phyloP scores from a whole-genome alignment of 257 asterid genomes.

The Petrea volubilis region DNA sequence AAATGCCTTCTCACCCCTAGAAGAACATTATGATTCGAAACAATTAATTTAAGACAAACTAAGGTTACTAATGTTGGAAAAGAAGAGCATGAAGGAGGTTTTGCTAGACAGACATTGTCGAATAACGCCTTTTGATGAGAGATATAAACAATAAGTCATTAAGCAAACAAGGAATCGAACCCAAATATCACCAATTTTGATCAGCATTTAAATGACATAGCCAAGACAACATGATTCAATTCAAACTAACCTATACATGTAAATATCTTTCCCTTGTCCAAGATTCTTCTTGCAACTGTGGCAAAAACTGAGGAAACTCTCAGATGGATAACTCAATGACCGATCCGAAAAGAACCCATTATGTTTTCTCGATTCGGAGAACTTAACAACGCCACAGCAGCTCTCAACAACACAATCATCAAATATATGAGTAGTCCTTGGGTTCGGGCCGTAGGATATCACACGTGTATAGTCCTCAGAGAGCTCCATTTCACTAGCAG shows the following conservation, averaged over 20 bases:
- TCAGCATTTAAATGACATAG: background rate
- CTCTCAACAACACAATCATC: conserved; percentile 87
- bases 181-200: background rate
- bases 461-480: conserved; percentile 95
- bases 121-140: too few species aligned
- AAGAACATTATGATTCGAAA: conserved; percentile 4
- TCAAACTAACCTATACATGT: conserved; percentile 74
- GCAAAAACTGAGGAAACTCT: conserved; percentile 77
- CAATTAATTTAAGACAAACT: background rate
- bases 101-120: too few species aligned
- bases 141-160: too few species aligned
- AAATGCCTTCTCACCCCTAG: conserved; percentile 80
- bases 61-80: background rate
- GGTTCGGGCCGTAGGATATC: conserved; percentile 79
- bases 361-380: conserved; percentile 40
- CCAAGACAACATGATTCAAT: background rate
- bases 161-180: too few species aligned
- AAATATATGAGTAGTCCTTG: conserved; percentile 78
- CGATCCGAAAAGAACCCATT: conserved; percentile 17
- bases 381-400: conserved; percentile 57
- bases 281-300: conserved; percentile 71
- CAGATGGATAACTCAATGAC: conserved; percentile 57
- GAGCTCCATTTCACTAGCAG: conserved; percentile 77
- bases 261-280: conserved; percentile 71
- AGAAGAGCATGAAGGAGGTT: background rate